Evolutionary conservation across 768 basidiomycete genomes (phyloP).

Genomic region (Leccinum obscurum): DNA sequence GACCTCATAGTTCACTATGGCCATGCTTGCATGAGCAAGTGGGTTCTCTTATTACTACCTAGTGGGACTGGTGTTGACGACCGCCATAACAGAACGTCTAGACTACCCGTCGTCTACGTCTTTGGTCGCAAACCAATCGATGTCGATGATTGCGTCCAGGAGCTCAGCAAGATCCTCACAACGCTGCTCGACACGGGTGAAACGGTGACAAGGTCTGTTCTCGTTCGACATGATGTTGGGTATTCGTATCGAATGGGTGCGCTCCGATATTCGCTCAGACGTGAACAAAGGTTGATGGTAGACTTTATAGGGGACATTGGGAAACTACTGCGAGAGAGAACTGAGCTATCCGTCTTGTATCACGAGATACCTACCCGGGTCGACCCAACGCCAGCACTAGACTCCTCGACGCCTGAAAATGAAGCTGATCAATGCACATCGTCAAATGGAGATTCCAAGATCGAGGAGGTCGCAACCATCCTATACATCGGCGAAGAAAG

Average conservation of each 20-base stretch:
- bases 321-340: slow-evolving; percentile 23
- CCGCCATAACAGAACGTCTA: slow-evolving; percentile 62
- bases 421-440: not conserved
- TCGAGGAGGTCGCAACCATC: slow-evolving; percentile 26
- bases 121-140: slow-evolving; percentile 78
- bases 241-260: slow-evolving; percentile 70
- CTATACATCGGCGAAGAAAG: slow-evolving; percentile 79
- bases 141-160: slow-evolving; percentile 46
- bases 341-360: slow-evolving; percentile 38
- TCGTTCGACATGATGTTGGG: slow-evolving; percentile 75
- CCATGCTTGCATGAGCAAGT: slow-evolving; percentile 94
- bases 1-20: slow-evolving; percentile 94
- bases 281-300: not conserved
- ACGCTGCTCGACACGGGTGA: slow-evolving; percentile 3
- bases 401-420: not conserved
- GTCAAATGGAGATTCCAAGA: not conserved
- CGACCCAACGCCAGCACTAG: slow-evolving; percentile 12
- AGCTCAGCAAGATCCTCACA: slow-evolving; percentile 39
- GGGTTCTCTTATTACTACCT: slow-evolving; percentile 30
- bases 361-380: slow-evolving; percentile 32
- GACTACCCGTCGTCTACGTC: slow-evolving; percentile 87
- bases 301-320: slow-evolving; percentile 20
- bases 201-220: slow-evolving; percentile 32
- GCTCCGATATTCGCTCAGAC: not conserved
- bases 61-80: not conserved